These are phyloP conservation scores for Claviceps sp. DNA, from an alignment of 2,329 filamentous ascomycete genomes.

Conservation along the genomic window DNA sequence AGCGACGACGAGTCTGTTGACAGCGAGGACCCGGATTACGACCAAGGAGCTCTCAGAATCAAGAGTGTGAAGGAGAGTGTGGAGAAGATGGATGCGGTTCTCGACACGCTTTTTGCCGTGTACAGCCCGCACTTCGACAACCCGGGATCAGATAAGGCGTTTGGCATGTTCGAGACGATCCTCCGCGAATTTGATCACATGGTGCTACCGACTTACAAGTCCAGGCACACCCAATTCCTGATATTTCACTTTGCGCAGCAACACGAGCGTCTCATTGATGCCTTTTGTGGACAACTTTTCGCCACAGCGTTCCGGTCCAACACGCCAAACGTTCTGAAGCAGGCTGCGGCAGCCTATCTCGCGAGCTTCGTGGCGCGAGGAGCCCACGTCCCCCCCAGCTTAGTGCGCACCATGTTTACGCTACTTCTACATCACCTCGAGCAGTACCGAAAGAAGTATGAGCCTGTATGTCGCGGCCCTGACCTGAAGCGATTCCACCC, in stretches of 20 bases:
- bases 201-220: slow-evolving; percentile 82
- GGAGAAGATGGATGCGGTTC: slow-evolving; percentile 79
- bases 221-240: slow-evolving; percentile 87
- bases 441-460: slow-evolving; percentile 57
- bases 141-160: slow-evolving; percentile 53
- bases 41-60: slow-evolving; percentile 49
- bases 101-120: slow-evolving; percentile 76
- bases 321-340: slow-evolving; percentile 59
- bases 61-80: slow-evolving; percentile 69
- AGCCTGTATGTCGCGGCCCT: slow-evolving; percentile 64
- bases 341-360: slow-evolving; percentile 82
- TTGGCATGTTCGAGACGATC: slow-evolving; percentile 64
- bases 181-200: slow-evolving; percentile 76
- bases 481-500: slow-evolving; percentile 72
- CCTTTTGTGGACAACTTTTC: slow-evolving; percentile 64
- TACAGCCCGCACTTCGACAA: slow-evolving; percentile 62
- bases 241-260: slow-evolving; percentile 90
- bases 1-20: slow-evolving; percentile 60
- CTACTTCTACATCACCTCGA: slow-evolving; percentile 69
- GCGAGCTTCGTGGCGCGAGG: slow-evolving; percentile 90
- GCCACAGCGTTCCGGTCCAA: slow-evolving; percentile 39
- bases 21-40: slow-evolving; percentile 55
- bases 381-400: slow-evolving; percentile 59
- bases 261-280: slow-evolving; percentile 63
- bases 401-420: slow-evolving; percentile 72